Conservation (phyloP, 805 yeast species). For the Nakazawaea peltata region DNA sequence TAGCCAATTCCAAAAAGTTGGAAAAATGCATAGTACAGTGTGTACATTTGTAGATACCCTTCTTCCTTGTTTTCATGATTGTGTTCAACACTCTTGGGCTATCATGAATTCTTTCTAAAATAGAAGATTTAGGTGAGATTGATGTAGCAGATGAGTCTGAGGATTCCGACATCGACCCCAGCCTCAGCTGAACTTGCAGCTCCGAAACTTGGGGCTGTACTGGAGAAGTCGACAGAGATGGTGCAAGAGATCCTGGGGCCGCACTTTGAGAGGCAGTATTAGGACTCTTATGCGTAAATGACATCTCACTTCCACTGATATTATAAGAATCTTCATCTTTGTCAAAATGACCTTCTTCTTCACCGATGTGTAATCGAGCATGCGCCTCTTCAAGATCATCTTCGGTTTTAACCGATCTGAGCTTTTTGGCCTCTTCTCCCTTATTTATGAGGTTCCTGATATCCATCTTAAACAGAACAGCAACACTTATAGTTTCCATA, state of each 20-base stretch:
- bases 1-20: slow-evolving; percentile 9
- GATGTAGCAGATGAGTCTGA: neutral
- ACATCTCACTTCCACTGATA: neutral
- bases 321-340: neutral
- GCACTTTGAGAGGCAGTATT: too few species aligned
- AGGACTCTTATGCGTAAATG: too few species aligned
- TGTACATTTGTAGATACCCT: slow-evolving; percentile 11
- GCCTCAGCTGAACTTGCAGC: too few species aligned
- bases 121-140: neutral
- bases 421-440: neutral
- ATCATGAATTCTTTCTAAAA: slow-evolving; percentile 3
- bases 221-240: neutral
- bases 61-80: slow-evolving; percentile 9
- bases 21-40: slow-evolving; percentile 9
- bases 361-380: too few species aligned
- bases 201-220: too few species aligned
- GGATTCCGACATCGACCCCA: too few species aligned
- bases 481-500: neutral
- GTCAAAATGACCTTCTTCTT: neutral
- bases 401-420: neutral
- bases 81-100: slow-evolving; percentile 8
- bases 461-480: slow-evolving; percentile 4
- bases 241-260: neutral
- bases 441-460: slow-evolving; percentile 7
- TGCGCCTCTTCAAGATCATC: neutral